A percentile compares a stretch with the other conserved stretches of the same genome.
These are phyloP conservation scores for Smallanthus sonchifolius DNA, from an alignment of 129 eudicot species.

Conservation along the genomic window DNA sequence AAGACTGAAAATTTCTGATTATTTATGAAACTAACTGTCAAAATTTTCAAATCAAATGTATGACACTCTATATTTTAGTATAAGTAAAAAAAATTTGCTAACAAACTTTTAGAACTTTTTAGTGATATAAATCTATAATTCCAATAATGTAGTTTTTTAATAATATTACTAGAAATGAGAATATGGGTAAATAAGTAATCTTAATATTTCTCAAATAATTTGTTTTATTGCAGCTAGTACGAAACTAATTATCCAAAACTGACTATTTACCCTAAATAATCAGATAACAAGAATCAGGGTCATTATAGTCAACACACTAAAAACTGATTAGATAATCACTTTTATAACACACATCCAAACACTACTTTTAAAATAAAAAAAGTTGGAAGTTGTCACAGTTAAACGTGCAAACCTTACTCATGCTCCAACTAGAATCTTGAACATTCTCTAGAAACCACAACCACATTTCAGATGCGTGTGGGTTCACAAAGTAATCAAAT, in stretches of 20 bases:
- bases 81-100: no score
- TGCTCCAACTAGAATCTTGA: slow-evolving; percentile 85
- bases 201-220: background rate
- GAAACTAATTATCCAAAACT: no score
- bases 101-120: no score
- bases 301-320: background rate
- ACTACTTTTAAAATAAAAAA: background rate
- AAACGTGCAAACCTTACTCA: slow-evolving; percentile 72
- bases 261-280: background rate
- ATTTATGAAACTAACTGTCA: no score
- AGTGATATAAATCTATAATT: no score
- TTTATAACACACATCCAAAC: background rate
- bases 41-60: no score
- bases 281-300: background rate
- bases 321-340: background rate
- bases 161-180: background rate
- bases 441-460: slow-evolving; percentile 57
- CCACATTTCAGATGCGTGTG: slow-evolving; percentile 93
- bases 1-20: no score
- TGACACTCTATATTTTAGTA: no score
- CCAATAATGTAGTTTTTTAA: background rate
- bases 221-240: background rate
- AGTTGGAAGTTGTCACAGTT: background rate
- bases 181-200: background rate
- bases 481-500: slow-evolving; percentile 88